phyloP scores from a whole-genome alignment of 495 filamentous ascomycete species.

The Pseudoneurospora amorphoporcata region DNA sequence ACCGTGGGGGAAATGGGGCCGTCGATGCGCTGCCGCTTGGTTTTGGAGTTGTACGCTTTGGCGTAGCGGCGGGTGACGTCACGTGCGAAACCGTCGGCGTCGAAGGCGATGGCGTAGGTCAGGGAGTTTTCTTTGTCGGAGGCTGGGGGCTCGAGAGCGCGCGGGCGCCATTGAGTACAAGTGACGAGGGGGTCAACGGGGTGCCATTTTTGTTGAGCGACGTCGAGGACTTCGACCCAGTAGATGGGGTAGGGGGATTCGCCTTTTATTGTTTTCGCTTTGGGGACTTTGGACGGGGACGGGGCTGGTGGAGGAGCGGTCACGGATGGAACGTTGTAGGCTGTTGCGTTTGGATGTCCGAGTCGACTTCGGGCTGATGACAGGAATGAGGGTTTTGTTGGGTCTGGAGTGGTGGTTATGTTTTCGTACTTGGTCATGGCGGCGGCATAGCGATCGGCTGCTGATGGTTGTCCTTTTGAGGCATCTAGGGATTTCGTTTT shows the following conservation, averaged over 20 bases:
- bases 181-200: conserved; percentile 80
- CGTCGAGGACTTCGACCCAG: conserved; percentile 88
- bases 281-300: conserved; percentile 13
- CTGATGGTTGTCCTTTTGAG: conserved; percentile 8
- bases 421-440: conserved; percentile 24
- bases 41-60: conserved; percentile 82
- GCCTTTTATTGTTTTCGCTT: conserved; percentile 31
- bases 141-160: conserved; percentile 66
- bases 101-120: conserved; percentile 79
- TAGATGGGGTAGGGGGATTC: conserved; percentile 73
- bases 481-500: conserved; percentile 16
- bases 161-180: conserved; percentile 58
- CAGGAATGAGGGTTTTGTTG: conserved; percentile 4
- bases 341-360: conserved; percentile 33
- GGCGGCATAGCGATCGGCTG: conserved; percentile 19
- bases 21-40: conserved; percentile 65
- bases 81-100: conserved; percentile 55
- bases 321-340: conserved; percentile 25
- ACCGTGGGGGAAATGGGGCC: conserved; percentile 6
- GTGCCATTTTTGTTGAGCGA: conserved; percentile 80
- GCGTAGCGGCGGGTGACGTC: conserved; percentile 77
- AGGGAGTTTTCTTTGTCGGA: conserved; percentile 62
- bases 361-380: conserved; percentile 25
- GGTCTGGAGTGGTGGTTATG: conserved; percentile 6
- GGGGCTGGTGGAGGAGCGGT: conserved; percentile 10